Base-by-base conservation (phyloP, 352 stramenopile species). In the Globisporangium cylindrosporum region DNA sequence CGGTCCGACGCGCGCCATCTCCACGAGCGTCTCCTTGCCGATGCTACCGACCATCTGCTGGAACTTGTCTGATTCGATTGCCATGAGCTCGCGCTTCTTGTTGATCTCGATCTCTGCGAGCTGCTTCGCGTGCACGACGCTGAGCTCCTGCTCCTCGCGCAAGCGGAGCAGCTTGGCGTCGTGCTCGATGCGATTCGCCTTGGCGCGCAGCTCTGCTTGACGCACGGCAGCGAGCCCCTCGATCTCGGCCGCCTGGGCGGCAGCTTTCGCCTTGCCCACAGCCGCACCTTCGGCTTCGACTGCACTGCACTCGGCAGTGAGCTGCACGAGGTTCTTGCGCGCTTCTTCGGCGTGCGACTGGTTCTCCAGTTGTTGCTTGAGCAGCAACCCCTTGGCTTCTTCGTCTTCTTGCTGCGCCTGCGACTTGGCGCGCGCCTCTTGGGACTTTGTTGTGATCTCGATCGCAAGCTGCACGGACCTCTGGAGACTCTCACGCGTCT, bases 401-500 rank as follows among this genome's bases (percentile, higher is more conserved):
- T 94, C 86, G 8, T 94, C 86, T 56, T 94, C 86, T 67, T 90
- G 91, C 84, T 90, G 88, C 3, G 86, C 86, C 27, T 89, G 79
- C 29, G 84, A 86, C 66, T 92, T 92, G 66, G 86, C 86, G 4
- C 84, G 82, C 10, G 86, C 86, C 61, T 94, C 86, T 56, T 94
- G 86, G 1, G 84, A 92, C 60, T 94, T 91, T 54, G 86, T 94
- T 38, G 86, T 94, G 77, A 94, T 94, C 64, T 92, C 84, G 54
- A 94, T 94, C 27, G 86, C 86, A n/a, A 94, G 64, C 43, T 94
- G 86, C 53, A 94, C 86, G 1, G 82, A 92, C 67, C 91, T 92
- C 67, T 94, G 86, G 38, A 94, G 68, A 71, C 82, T 92, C 62
- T 90, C 80, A 25, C 86, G 82, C 3, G 86, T 94, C 43, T 89